phyloP scores from a whole-genome alignment of 306 rosid species.

The Prunus armeniaca region DNA sequence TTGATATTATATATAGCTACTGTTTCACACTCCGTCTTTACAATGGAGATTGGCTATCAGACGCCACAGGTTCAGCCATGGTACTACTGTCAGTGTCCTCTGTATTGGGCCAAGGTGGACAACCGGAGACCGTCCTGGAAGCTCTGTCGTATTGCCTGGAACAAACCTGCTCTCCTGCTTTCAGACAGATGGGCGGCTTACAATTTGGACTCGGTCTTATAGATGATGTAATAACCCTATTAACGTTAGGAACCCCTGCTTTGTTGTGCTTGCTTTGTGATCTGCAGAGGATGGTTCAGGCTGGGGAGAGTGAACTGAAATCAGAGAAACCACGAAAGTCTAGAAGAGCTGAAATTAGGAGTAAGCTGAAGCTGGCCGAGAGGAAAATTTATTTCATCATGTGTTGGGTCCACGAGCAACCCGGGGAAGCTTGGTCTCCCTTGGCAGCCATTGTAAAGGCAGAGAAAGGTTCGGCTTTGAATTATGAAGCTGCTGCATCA shows the following conservation, averaged over 20 bases:
- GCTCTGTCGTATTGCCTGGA: slow-evolving; percentile 72
- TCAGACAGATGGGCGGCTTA: slow-evolving; percentile 65
- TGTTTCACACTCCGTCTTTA: slow-evolving; percentile 81
- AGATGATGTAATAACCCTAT: slow-evolving; percentile 53
- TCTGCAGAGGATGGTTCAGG: slow-evolving; percentile 57
- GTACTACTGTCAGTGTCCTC: slow-evolving; percentile 66
- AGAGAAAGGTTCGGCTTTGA: slow-evolving; percentile 58
- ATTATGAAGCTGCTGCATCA: slow-evolving; percentile 33
- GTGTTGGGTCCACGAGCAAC: slow-evolving; percentile 94
- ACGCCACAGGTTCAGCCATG: slow-evolving; percentile 61
- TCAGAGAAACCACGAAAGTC: slow-evolving; percentile 47
- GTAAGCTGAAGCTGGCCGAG: slow-evolving; percentile 61
- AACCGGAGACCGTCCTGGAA: slow-evolving; percentile 65
- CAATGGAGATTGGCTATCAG: slow-evolving; percentile 86
- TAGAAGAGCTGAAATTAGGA: slow-evolving; percentile 42
- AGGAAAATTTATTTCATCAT: slow-evolving; percentile 68
- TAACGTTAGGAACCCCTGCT: slow-evolving; percentile 54
- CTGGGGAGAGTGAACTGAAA: slow-evolving; percentile 57
- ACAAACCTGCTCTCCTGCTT: slow-evolving; percentile 73
- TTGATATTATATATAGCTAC: slow-evolving; percentile 72
- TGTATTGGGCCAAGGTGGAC: slow-evolving; percentile 67
- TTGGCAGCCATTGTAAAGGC: slow-evolving; percentile 55
- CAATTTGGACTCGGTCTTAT: slow-evolving; percentile 61
- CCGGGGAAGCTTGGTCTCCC: slow-evolving; percentile 70
- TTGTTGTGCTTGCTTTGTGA: slow-evolving; percentile 64